phyloP scores from a whole-genome alignment of 306 rosid genomes.

The Fragaria ananassa region DNA sequence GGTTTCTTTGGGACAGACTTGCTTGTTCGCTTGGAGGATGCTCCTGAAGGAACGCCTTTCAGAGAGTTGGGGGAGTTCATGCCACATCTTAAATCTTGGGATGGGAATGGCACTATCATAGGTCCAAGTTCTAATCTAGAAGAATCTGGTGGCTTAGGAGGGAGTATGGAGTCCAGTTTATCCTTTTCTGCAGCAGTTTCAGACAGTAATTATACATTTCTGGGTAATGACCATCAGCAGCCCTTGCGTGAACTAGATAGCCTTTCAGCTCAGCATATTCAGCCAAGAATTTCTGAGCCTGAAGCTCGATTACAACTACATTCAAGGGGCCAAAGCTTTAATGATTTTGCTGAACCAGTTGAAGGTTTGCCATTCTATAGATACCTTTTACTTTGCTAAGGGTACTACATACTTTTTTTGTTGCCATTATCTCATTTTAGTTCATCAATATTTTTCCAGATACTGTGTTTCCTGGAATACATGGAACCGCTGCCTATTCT shows the following conservation, averaged over 20 bases:
- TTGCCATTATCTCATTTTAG: neutral
- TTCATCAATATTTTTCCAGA: slow-evolving; percentile 27
- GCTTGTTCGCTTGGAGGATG: slow-evolving; percentile 50
- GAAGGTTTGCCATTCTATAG: slow-evolving; percentile 41
- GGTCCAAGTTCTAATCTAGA: slow-evolving; percentile 33
- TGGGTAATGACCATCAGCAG: slow-evolving; percentile 22
- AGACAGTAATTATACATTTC: slow-evolving; percentile 23
- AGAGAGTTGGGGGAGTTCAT: slow-evolving; percentile 47
- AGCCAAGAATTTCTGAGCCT: slow-evolving; percentile 32
- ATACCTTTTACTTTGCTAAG: neutral
- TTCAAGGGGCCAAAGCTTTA: slow-evolving; percentile 37
- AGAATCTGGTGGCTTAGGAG: slow-evolving; percentile 25
- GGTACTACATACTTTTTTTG: neutral
- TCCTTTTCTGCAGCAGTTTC: slow-evolving; percentile 29
- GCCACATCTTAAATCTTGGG: slow-evolving; percentile 44
- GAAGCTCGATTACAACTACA: slow-evolving; percentile 34
- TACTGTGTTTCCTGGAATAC: slow-evolving; percentile 43
- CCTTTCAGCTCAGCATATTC: slow-evolving; percentile 35
- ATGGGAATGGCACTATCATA: slow-evolving; percentile 20
- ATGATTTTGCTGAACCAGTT: slow-evolving; percentile 35
- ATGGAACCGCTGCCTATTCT: slow-evolving; percentile 31
- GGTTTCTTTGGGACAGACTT: slow-evolving; percentile 58
- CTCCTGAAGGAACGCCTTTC: slow-evolving; percentile 47
- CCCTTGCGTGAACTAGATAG: slow-evolving; percentile 29
- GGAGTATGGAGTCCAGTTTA: slow-evolving; percentile 29